phyloP scores from a whole-genome alignment of 139 green algal genomes.

The Desmodesmus armatus region DNA sequence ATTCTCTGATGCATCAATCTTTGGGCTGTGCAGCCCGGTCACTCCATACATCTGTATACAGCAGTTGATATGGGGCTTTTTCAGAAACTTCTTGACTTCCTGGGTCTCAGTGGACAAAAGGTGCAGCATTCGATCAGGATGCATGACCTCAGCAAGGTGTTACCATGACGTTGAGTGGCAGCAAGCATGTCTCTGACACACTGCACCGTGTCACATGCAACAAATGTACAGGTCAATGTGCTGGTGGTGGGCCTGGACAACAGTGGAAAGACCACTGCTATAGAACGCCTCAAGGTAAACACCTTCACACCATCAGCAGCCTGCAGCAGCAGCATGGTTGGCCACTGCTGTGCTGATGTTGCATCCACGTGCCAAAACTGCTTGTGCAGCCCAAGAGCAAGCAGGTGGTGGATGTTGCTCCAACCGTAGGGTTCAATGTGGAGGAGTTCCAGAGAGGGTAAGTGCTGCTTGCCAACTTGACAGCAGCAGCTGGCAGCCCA shows the following conservation, averaged over 20 bases:
- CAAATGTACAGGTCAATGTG: conserved; percentile 73
- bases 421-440: conserved; percentile 82
- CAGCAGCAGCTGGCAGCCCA: too few relatives aligned
- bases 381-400: conserved; percentile 63
- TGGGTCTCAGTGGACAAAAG: conserved; percentile 51
- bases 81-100: conserved; percentile 40
- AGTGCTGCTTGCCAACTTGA: too few relatives aligned
- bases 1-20: too few relatives aligned
- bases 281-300: conserved; percentile 78
- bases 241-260: conserved; percentile 88
- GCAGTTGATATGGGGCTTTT: conserved; percentile 60
- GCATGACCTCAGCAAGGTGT: background rate
- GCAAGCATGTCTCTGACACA: background rate
- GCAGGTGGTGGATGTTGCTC: conserved; percentile 67
- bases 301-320: background rate
- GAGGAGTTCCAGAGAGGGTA: conserved; percentile 75
- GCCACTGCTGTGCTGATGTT: background rate
- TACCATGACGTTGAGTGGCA: background rate
- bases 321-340: background rate
- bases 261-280: conserved; percentile 85
- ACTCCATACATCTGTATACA: too few relatives aligned
- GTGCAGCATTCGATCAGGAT: conserved; percentile 9
- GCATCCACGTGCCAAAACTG: background rate
- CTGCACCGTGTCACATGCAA: background rate
- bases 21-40: too few relatives aligned